Evolutionary conservation across 495 filamentous ascomycete genomes (phyloP).

Genomic region (Xylaria bambusicola): DNA sequence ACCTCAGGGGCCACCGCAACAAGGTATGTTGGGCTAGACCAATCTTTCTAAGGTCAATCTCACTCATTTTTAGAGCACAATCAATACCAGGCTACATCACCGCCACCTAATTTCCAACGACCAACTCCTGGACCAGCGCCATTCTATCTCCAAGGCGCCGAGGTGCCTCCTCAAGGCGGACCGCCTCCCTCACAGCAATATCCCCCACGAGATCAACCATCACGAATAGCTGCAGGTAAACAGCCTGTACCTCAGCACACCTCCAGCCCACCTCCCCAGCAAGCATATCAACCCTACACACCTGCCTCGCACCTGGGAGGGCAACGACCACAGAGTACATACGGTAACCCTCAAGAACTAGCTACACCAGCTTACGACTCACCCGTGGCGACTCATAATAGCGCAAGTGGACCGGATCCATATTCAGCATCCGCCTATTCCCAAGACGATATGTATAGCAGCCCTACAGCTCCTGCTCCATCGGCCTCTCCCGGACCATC

Average conservation of each 20-base stretch:
- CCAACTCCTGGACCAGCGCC: conserved; percentile 42
- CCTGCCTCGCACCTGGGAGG: conserved; percentile 45
- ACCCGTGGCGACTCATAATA: conserved; percentile 64
- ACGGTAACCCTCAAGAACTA: conserved; percentile 78
- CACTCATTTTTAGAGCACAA: conserved; percentile 35
- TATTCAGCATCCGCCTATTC: conserved; percentile 64
- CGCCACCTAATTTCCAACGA: conserved; percentile 51
- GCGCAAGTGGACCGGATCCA: conserved; percentile 44
- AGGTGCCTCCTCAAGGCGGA: conserved; percentile 41
- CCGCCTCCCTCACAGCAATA: conserved; percentile 36
- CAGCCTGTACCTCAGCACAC: conserved; percentile 52
- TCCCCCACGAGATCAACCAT: conserved; percentile 44
- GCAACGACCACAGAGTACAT: conserved; percentile 68
- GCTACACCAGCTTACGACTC: conserved; percentile 84
- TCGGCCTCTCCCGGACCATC: conserved; percentile 27
- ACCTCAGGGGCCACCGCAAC: conserved; percentile 38
- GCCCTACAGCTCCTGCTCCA: conserved; percentile 31
- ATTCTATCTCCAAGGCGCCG: conserved; percentile 49
- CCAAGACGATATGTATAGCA: conserved; percentile 56
- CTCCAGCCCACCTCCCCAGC: conserved; percentile 42
- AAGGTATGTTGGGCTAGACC: conserved; percentile 30
- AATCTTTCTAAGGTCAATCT: conserved; percentile 25
- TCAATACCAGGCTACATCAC: conserved; percentile 49
- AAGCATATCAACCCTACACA: conserved; percentile 45
- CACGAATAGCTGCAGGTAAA: conserved; percentile 45